Evolutionary conservation across 768 basidiomycete genomes (phyloP).

Genomic region (Scleroderma citrinum): DNA sequence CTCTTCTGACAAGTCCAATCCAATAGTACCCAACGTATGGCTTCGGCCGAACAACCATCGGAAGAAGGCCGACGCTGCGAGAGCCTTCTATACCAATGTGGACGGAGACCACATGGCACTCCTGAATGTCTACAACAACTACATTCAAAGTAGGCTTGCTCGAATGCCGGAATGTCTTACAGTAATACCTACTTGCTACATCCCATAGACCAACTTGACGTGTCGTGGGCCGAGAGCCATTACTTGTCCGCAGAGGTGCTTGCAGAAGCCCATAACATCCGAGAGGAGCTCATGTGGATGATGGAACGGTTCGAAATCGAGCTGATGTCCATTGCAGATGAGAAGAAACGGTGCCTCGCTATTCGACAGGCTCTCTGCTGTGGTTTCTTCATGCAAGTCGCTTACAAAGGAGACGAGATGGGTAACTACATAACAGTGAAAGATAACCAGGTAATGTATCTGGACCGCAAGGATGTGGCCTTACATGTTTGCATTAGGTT

Average conservation of each 20-base stretch:
- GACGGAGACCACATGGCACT: slow-evolving; percentile 94
- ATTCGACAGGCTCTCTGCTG: slow-evolving; percentile 82
- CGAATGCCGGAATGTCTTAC: neutral
- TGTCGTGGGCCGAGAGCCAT: slow-evolving; percentile 87
- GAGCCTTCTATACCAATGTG: slow-evolving; percentile 80
- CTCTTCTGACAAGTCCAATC: neutral
- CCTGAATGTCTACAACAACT: slow-evolving; percentile 93
- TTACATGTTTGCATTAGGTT: slow-evolving; percentile 2
- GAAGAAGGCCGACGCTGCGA: slow-evolving; percentile 90
- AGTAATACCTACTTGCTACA: neutral
- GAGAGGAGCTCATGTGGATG: slow-evolving; percentile 76
- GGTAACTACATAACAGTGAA: slow-evolving; percentile 86
- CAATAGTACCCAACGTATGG: slow-evolving; percentile 83
- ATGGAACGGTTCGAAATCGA: slow-evolving; percentile 92
- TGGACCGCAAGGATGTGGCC: neutral
- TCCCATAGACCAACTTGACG: slow-evolving; percentile 62
- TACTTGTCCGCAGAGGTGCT: slow-evolving; percentile 82
- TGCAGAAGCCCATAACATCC: slow-evolving; percentile 89
- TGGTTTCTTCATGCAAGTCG: slow-evolving; percentile 98
- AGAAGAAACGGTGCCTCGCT: slow-evolving; percentile 63
- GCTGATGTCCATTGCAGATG: slow-evolving; percentile 60
- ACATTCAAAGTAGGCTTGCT: slow-evolving; percentile 61
- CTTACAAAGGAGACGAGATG: slow-evolving; percentile 91
- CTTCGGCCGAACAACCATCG: slow-evolving; percentile 82
- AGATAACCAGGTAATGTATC: slow-evolving; percentile 70